Evolutionary conservation across 257 asterid species (phyloP).

Genomic region (Plantago elongata): DNA sequence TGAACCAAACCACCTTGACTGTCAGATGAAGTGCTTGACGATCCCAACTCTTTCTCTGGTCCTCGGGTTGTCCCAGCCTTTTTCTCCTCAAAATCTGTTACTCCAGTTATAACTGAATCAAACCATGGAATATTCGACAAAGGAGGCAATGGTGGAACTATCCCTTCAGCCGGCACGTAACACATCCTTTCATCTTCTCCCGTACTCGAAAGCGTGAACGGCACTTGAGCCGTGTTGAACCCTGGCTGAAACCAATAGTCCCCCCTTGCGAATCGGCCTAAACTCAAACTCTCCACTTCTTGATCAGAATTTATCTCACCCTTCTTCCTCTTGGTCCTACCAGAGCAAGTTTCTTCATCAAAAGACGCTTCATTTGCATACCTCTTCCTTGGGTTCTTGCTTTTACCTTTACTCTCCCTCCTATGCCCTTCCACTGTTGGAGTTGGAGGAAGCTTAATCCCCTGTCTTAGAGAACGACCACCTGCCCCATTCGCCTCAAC

Average conservation of each 20-base stretch:
- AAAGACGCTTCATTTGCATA: constrained; percentile 45
- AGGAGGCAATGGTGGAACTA: constrained; percentile 51
- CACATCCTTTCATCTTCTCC: constrained; percentile 56
- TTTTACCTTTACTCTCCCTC: constrained; percentile 42
- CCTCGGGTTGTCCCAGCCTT: constrained; percentile 38
- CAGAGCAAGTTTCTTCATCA: constrained; percentile 45
- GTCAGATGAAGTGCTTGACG: constrained; percentile 67
- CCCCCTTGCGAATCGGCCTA: constrained; percentile 43
- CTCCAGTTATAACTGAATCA: constrained; percentile 54
- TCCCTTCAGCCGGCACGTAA: constrained; percentile 37
- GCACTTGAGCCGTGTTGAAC: constrained; percentile 35
- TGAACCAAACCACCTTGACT: constrained; percentile 39
- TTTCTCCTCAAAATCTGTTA: constrained; percentile 49
- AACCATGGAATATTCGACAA: constrained; percentile 73
- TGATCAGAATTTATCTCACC: constrained; percentile 35
- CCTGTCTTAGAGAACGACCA: constrained; percentile 61
- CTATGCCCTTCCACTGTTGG: constrained; percentile 35
- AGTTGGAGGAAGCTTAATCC: constrained; percentile 57
- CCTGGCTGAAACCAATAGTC: constrained; percentile 64
- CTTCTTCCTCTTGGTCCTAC: constrained; percentile 63
- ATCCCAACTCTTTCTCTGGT: constrained; percentile 40
- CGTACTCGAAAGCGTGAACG: constrained; percentile 58
- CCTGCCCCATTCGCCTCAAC: constrained; percentile 35
- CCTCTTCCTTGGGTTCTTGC: constrained; percentile 66
- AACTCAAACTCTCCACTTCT: constrained; percentile 43